Base-by-base conservation (phyloP, 768 basidiomycete genomes). In the Phanerodontia chrysosporium region DNA sequence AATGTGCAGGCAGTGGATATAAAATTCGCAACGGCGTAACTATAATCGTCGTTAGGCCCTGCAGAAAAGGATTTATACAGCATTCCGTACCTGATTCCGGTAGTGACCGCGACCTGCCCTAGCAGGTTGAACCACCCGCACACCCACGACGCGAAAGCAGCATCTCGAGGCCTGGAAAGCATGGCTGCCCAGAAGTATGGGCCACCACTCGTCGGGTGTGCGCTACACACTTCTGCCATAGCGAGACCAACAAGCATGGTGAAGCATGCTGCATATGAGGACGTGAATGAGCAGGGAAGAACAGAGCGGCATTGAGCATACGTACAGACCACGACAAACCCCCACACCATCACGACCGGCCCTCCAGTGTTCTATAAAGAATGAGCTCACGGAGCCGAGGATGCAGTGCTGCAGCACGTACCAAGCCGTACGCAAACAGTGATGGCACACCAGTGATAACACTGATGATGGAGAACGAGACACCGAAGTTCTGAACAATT, bases 181-280 rank as follows among this genome's bases (percentile, higher is more conserved):
- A 89, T 87, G 1, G 88, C 87, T n/a, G 87, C 84, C 89, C 89
- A 90, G 70, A 85, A 89, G 65, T 90, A 89, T 0, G 89, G 88
- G 0, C 88, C 88, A 6, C 88, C 86, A 51, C 82, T 85, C 1
- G 86, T 87, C 4, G 85, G 86, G 73, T 84, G 86, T 1, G 86
- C 84, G 61, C 85, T 87, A 60, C 74, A 77, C 30, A 76, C 70
- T 69, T 80, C 78, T 65, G 84, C 89, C 89, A 92, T 92, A 0
- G 87, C 78, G 22, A 89, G 73, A 10, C 89, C 89, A 24, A 92
- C 86, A 29, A 83, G 63, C 78, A 86, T 82, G 1, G 89, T 92
- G 67, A 86, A 86, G 63, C 78, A 80, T 6, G 86, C 58, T 67
- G 51, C 10, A 39, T 25, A 21, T n/a, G 21, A 32, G 25, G 35